phyloP scores from a whole-genome alignment of 2,329 filamentous ascomycete genomes.

The Cytospora chrysosperma region DNA sequence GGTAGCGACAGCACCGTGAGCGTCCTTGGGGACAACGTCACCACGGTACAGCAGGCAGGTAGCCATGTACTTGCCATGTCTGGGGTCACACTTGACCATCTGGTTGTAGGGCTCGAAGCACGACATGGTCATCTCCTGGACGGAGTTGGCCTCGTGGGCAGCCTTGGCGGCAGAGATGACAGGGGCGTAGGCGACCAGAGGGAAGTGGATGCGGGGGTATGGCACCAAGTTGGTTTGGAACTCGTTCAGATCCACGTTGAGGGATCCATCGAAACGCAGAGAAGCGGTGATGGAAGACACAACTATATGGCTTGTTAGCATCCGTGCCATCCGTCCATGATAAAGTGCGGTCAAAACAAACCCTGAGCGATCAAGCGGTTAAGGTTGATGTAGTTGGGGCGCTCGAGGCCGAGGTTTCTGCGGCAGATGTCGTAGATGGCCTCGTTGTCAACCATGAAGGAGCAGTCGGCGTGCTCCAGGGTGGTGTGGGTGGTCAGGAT shows the following conservation, averaged over 20 bases:
- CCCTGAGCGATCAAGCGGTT: constrained; percentile 98
- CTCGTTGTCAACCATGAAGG: constrained; percentile 99
- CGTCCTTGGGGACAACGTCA: constrained; percentile 96
- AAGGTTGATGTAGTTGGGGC: constrained; percentile 97
- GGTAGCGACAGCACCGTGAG: constrained; percentile 85
- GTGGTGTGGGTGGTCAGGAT: constrained; percentile 99
- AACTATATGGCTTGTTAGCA: constrained; percentile 54
- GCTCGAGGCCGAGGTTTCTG: constrained; percentile 94
- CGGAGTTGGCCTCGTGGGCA: constrained; percentile 95
- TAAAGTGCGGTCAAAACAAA: constrained; percentile 40
- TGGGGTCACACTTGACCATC: constrained; percentile 99
- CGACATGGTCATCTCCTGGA: constrained; percentile 96
- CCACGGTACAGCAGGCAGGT: constrained; percentile 97
- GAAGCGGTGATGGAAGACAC: constrained; percentile 98
- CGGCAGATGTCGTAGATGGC: constrained; percentile 99
- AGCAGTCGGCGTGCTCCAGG: constrained; percentile 98
- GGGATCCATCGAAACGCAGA: constrained; percentile 95
- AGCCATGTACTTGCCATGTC: constrained; percentile 99
- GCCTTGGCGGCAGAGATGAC: constrained; percentile 95
- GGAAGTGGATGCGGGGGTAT: constrained; percentile 99
- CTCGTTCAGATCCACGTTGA: constrained; percentile 99
- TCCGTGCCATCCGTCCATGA: neutral
- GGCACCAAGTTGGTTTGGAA: constrained; percentile 99
- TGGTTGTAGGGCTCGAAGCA: constrained; percentile 99
- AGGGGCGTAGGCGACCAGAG: constrained; percentile 92